Base-by-base conservation (phyloP, 441 rosid species). In the Biscutella laevigata region DNA sequence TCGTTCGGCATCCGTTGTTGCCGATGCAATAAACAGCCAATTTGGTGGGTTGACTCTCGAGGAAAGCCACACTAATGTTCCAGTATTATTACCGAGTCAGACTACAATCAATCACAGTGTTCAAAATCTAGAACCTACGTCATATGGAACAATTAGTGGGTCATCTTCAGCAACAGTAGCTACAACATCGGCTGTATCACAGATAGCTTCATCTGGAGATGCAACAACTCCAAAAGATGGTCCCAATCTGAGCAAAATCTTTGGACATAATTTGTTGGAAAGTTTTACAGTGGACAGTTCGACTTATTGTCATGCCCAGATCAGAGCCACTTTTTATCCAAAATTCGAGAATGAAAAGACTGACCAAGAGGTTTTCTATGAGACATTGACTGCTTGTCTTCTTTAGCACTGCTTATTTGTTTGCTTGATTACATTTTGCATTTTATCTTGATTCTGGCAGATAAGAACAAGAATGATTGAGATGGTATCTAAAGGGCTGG, bases 281-380 rank as follows among this genome's bases (percentile, higher is more conserved):
- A 76, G 71, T 14, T 90, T 87, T 56, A 57, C 57, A 1, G 86
- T 91, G 64, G 94, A 88, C 56, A 77, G 74, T 24, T 68, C 84
- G 3, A 71, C 84, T 11, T 81, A 79, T 55, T 64, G 88, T 22
- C 64, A 45, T 42, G 94, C 95, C 2, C 86, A 84, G 73, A 78
- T 92, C 35, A 82, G 94, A 76, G 99, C 99, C 55, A 77, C 95
- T 43, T 92, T 92, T 69, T 88, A 92, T 68, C 99, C 97, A 19
- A 92, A 92, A 65, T 88, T 92, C 45, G 99, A 92, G 70, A 92
- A 92, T 43, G 99, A 88, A 77, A 88, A 92, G 78, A 74, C 96
- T 45, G 99, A 92, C 72, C 95, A 92, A 62, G 96, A 88, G 89
- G 91, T 80, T n/a, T n/a, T n/a, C n/a, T n/a, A n/a, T n/a, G n/a